These are phyloP conservation scores for Phycomyces blakesleeanus DNA, from an alignment of 192 early-diverging fungal genomes.

Conservation along the genomic window DNA sequence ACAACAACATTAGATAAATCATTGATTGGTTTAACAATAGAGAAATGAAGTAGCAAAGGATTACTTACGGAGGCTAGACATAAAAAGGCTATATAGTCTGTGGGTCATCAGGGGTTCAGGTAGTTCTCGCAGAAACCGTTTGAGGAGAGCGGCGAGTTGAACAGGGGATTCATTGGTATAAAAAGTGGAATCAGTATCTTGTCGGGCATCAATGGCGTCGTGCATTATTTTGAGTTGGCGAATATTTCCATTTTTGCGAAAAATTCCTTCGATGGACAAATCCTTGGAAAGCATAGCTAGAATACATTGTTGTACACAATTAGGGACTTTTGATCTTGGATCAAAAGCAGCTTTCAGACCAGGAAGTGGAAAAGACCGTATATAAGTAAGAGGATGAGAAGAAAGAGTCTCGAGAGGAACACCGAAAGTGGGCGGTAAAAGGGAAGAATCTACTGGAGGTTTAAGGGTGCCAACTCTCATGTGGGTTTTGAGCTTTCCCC, in stretches of 20 bases:
- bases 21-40: not conserved
- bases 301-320: conserved; percentile 80
- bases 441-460: not conserved
- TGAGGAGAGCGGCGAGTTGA: conserved; percentile 92
- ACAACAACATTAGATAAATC: not conserved
- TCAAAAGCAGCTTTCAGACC: conserved; percentile 41
- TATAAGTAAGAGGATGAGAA: not conserved
- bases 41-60: not conserved
- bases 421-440: conserved; percentile 1
- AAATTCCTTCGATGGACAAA: conserved; percentile 89
- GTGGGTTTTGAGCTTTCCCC: conserved; percentile 21
- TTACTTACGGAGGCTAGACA: conserved; percentile 61
- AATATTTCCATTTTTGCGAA: conserved; percentile 98
- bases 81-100: conserved; percentile 82
- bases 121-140: conserved; percentile 95
- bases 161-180: conserved; percentile 60
- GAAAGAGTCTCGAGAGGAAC: not conserved
- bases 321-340: conserved; percentile 69
- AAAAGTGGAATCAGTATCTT: conserved; percentile 36
- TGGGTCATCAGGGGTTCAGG: conserved; percentile 94
- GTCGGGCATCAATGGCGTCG: conserved; percentile 65
- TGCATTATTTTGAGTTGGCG: conserved; percentile 80
- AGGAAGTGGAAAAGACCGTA: not conserved
- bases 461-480: not conserved
- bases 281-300: conserved; percentile 48